Conservation (phyloP, 192 early-diverging fungal genomes). For the Umbelopsis ramanniana region DNA sequence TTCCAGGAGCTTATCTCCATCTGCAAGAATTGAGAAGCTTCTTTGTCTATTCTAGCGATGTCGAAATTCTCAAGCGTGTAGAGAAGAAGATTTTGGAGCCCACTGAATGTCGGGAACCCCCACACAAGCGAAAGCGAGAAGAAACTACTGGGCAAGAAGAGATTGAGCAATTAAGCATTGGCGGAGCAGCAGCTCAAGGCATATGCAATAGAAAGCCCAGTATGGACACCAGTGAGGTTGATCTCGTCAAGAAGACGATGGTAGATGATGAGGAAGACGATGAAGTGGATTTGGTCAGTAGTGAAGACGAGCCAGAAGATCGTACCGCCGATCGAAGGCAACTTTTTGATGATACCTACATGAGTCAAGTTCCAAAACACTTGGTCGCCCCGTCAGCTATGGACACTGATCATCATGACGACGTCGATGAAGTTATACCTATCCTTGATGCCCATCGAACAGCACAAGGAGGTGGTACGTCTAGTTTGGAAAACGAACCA, state of each 20-base stretch:
- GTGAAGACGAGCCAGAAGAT: not conserved
- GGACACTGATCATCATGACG: constrained; percentile 4
- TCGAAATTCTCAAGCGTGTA: constrained; percentile 46
- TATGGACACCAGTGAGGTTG: not conserved
- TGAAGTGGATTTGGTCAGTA: not conserved
- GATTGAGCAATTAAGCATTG: constrained; percentile 11
- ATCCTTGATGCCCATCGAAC: constrained; percentile 8
- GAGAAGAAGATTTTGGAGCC: constrained; percentile 31
- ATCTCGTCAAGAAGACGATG: constrained; percentile 5
- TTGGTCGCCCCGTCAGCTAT: not conserved
- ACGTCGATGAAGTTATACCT: constrained; percentile 11
- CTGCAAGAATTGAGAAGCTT: constrained; percentile 59
- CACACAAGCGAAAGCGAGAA: constrained; percentile 24
- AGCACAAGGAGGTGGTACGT: constrained; percentile 1
- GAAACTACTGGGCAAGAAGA: constrained; percentile 15
- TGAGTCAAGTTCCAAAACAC: constrained; percentile 18
- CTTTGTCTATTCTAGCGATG: constrained; percentile 59
- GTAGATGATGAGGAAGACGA: constrained; percentile 20
- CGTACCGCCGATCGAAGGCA: constrained; percentile 5
- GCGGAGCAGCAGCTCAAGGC: not conserved
- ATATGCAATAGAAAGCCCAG: not conserved
- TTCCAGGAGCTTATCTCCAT: constrained; percentile 57
- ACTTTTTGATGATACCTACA: constrained; percentile 9
- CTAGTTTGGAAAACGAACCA: not conserved
- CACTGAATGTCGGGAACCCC: not conserved